phyloP scores from a whole-genome alignment of 2,329 filamentous ascomycete species.

The Tolypocladium ophioglossoides region DNA sequence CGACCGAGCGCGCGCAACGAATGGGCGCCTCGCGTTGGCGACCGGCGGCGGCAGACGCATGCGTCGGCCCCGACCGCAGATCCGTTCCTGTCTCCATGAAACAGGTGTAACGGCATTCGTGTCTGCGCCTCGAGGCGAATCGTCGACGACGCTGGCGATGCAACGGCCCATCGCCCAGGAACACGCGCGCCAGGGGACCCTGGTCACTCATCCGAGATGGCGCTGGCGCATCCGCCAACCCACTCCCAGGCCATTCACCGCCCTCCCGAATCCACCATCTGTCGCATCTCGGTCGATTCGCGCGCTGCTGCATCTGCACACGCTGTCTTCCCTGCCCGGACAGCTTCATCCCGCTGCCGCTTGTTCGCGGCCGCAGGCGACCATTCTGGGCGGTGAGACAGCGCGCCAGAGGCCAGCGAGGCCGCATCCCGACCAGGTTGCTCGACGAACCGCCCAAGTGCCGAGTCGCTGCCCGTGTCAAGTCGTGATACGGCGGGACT shows the following conservation, averaged over 20 bases:
- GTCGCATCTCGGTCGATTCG: neutral
- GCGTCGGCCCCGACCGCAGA: neutral
- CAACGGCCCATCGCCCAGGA: neutral
- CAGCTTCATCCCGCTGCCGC: no score
- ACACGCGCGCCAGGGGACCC: neutral
- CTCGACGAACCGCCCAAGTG: neutral
- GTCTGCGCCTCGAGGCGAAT: neutral
- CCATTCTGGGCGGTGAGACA: no score
- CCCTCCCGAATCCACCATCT: neutral
- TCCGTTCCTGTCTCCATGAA: neutral
- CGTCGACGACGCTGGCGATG: neutral
- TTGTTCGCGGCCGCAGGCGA: no score
- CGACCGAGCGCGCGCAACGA: neutral
- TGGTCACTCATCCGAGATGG: neutral
- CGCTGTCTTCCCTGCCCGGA: no score
- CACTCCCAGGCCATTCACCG: neutral
- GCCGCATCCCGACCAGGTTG: neutral
- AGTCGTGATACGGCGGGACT: neutral
- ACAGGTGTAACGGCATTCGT: neutral
- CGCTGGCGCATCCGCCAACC: neutral
- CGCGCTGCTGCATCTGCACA: neutral
- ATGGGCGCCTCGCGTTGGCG: neutral
- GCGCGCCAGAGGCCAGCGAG: no score
- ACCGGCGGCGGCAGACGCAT: neutral
- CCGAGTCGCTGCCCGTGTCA: neutral